These are phyloP conservation scores for Nigrograna mackinnonii DNA, from an alignment of 2,329 filamentous ascomycete genomes.

Conservation along the genomic window DNA sequence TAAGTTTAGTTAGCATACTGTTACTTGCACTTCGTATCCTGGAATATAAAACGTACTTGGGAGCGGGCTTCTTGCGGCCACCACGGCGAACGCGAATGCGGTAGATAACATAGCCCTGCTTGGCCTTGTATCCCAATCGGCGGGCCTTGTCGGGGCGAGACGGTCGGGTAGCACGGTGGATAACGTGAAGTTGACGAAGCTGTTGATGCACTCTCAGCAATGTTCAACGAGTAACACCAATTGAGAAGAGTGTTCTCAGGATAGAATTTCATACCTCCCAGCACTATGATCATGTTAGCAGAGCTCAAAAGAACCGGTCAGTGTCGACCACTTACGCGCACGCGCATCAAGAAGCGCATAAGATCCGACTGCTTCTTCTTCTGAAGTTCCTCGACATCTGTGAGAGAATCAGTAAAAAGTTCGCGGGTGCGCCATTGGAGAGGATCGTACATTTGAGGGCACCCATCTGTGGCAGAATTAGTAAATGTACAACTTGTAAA, in stretches of 20 bases:
- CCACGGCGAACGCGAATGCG: slow-evolving; percentile 97
- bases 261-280: slow-evolving; percentile 77
- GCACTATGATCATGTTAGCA: slow-evolving; percentile 60
- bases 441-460: slow-evolving; percentile 78
- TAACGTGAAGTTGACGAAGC: slow-evolving; percentile 99
- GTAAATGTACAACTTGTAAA: slow-evolving; percentile 11
- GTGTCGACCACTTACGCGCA: slow-evolving; percentile 55
- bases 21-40: neutral
- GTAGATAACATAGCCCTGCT: slow-evolving; percentile 99
- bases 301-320: slow-evolving; percentile 4
- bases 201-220: slow-evolving; percentile 99
- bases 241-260: slow-evolving; percentile 27
- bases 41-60: slow-evolving; percentile 59
- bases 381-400: slow-evolving; percentile 95
- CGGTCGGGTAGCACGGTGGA: slow-evolving; percentile 97
- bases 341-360: slow-evolving; percentile 95
- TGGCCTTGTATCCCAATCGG: slow-evolving; percentile 99
- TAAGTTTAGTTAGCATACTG: slow-evolving; percentile 27
- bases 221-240: slow-evolving; percentile 95
- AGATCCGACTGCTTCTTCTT: slow-evolving; percentile 99
- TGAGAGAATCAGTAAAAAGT: slow-evolving; percentile 43
- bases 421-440: slow-evolving; percentile 6
- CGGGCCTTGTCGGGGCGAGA: slow-evolving; percentile 99
- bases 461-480: slow-evolving; percentile 73
- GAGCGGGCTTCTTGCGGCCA: slow-evolving; percentile 95